Evolutionary conservation across 768 basidiomycete genomes (phyloP).

Genomic region (Termitomyces sp.): DNA sequence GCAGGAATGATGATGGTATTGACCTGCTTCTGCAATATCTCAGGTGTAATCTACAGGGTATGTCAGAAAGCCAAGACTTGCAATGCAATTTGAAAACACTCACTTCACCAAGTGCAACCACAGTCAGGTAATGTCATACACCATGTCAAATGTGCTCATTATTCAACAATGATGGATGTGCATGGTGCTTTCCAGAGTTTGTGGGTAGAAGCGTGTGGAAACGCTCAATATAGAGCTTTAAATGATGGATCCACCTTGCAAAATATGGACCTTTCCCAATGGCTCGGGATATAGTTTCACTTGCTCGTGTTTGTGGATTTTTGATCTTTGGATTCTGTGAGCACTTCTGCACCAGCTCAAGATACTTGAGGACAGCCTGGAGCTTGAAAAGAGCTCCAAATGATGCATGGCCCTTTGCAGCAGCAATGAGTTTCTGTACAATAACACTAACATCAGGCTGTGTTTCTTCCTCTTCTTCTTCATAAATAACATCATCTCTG

Average conservation of each 20-base stretch:
- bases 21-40: not conserved
- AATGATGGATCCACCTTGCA: no score
- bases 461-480: not conserved
- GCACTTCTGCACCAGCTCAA: not conserved
- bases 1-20: constrained; percentile 6
- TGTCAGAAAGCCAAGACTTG: no score
- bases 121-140: no score
- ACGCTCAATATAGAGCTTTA: no score
- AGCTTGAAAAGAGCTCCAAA: not conserved
- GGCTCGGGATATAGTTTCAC: not conserved
- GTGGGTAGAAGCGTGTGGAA: no score
- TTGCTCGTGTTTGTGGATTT: not conserved
- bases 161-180: no score
- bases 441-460: not conserved
- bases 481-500: not conserved
- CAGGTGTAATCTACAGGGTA: not conserved
- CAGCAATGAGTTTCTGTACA: not conserved
- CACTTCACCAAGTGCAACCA: no score
- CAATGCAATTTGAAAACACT: no score
- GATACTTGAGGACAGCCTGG: not conserved
- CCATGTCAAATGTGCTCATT: no score
- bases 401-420: not conserved
- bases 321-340: not conserved
- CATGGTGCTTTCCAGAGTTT: no score
- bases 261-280: not conserved